Conservation (phyloP, 2,329 filamentous ascomycete genomes). For the Rhytidhysteron rufulum region DNA sequence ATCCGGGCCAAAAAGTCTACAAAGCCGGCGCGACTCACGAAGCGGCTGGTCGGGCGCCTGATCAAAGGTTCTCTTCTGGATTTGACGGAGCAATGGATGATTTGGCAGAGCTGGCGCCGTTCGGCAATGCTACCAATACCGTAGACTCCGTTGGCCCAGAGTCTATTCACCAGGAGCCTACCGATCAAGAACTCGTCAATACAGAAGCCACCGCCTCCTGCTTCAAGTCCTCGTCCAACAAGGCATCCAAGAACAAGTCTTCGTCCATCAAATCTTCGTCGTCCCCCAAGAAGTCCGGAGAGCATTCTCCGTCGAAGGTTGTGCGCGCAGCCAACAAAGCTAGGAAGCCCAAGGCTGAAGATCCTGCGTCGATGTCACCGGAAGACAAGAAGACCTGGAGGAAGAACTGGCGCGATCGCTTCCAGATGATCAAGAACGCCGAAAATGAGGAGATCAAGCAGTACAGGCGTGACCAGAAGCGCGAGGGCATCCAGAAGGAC, state of each 20-base stretch:
- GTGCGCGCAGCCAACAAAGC: slow-evolving; percentile 46
- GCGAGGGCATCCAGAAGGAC: no score
- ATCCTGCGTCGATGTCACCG: slow-evolving; percentile 31
- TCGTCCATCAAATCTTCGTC: slow-evolving; percentile 22
- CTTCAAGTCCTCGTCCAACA: slow-evolving; percentile 25
- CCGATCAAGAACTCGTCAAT: no score
- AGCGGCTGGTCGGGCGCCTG: slow-evolving; percentile 13
- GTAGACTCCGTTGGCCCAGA: no score
- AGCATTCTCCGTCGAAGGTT: slow-evolving; percentile 42
- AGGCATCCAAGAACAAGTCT: slow-evolving; percentile 27
- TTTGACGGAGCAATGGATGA: slow-evolving; percentile 39
- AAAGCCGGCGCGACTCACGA: slow-evolving; percentile 8
- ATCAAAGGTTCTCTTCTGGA: slow-evolving; percentile 26
- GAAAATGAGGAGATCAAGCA: slow-evolving; percentile 26
- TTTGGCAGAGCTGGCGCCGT: slow-evolving; percentile 23
- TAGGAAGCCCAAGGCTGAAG: slow-evolving; percentile 25
- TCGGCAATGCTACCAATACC: slow-evolving; percentile 14
- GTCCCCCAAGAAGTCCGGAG: slow-evolving; percentile 34
- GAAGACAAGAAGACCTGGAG: slow-evolving; percentile 33
- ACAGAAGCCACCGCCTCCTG: slow-evolving; percentile 26
- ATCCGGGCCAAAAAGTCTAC: slow-evolving; percentile 20
- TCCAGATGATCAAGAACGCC: slow-evolving; percentile 26
- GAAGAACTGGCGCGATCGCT: slow-evolving; percentile 34
- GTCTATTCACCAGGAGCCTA: slow-evolving; percentile 8
- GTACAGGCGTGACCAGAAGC: slow-evolving; percentile 13